phyloP scores from a whole-genome alignment of 768 basidiomycete genomes.

The Leucocoprinus birnbaumii region DNA sequence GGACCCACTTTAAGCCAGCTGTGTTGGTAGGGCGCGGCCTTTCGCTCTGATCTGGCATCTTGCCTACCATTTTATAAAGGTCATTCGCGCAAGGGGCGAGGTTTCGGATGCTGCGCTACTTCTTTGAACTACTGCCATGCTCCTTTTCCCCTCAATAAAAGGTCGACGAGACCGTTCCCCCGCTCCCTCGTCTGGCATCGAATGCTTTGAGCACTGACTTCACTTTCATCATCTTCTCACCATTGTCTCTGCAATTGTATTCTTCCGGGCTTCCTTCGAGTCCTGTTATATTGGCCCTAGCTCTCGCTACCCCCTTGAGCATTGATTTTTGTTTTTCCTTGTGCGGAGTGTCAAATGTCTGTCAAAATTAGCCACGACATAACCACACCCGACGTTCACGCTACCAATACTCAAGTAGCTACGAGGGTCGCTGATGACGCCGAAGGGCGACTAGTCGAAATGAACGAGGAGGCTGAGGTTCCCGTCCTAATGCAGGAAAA shows the following conservation, averaged over 20 bases:
- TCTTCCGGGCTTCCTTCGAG: no score
- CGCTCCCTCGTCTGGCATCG: background rate
- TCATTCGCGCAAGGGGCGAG: background rate
- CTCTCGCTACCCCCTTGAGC: no score
- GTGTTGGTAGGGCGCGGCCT: background rate
- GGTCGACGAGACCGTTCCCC: background rate
- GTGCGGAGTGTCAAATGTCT: background rate
- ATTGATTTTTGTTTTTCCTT: background rate
- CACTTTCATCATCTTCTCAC: background rate
- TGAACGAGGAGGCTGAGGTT: background rate
- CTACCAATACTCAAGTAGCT: background rate
- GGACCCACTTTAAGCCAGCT: background rate
- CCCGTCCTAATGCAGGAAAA: background rate
- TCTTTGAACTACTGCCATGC: background rate
- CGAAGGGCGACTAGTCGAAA: background rate
- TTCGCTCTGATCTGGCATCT: conserved; percentile 1
- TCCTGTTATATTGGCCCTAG: no score
- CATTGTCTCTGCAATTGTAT: no score
- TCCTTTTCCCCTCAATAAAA: background rate
- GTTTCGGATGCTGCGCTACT: no score
- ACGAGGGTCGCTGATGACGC: background rate
- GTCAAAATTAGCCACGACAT: background rate
- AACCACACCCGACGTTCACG: background rate
- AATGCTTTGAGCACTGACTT: background rate
- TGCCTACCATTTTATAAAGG: conserved; percentile 6